These are phyloP conservation scores for Beauveria sp. DNA, from an alignment of 2,329 filamentous ascomycete species.

Conservation along the genomic window DNA sequence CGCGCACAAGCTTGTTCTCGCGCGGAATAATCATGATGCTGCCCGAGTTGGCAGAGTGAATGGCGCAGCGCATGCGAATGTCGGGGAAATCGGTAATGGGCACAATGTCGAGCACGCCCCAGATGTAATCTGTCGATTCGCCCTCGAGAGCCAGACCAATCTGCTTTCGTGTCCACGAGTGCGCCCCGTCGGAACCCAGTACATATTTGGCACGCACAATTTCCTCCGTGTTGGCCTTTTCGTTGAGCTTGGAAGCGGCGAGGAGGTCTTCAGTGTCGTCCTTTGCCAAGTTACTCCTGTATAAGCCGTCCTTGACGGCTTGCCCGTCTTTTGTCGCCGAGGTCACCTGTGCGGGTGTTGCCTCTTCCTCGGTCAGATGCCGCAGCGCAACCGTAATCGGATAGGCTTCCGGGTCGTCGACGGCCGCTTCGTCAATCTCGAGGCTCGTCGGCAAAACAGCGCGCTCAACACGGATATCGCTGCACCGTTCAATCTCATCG, in stretches of 20 bases:
- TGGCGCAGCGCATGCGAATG: constrained; percentile 49
- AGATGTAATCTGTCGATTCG: constrained; percentile 46
- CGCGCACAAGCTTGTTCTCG: constrained; percentile 53
- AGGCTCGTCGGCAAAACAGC: constrained; percentile 50
- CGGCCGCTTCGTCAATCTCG: constrained; percentile 42
- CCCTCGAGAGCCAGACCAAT: constrained; percentile 50
- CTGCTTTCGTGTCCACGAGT: constrained; percentile 54
- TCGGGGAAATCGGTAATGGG: constrained; percentile 48
- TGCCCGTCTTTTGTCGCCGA: constrained; percentile 33
- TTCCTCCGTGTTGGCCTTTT: constrained; percentile 20
- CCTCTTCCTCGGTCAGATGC: constrained; percentile 50
- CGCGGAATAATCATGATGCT: constrained; percentile 59
- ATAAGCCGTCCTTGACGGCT: constrained; percentile 41
- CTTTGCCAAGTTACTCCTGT: constrained; percentile 48
- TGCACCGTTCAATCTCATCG: constrained; percentile 39
- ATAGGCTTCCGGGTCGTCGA: constrained; percentile 44
- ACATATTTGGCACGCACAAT: constrained; percentile 45
- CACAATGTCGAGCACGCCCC: constrained; percentile 39
- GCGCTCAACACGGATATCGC: constrained; percentile 46
- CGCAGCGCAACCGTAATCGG: constrained; percentile 53
- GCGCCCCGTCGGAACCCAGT: constrained; percentile 61
- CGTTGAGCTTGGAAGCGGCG: constrained; percentile 16
- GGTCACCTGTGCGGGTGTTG: constrained; percentile 34
- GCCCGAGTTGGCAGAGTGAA: constrained; percentile 48
- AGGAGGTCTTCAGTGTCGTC: constrained; percentile 50